Evolutionary conservation across 108 stramenopile genomes (phyloP).

Genomic region (Schizochytrium sp.): DNA sequence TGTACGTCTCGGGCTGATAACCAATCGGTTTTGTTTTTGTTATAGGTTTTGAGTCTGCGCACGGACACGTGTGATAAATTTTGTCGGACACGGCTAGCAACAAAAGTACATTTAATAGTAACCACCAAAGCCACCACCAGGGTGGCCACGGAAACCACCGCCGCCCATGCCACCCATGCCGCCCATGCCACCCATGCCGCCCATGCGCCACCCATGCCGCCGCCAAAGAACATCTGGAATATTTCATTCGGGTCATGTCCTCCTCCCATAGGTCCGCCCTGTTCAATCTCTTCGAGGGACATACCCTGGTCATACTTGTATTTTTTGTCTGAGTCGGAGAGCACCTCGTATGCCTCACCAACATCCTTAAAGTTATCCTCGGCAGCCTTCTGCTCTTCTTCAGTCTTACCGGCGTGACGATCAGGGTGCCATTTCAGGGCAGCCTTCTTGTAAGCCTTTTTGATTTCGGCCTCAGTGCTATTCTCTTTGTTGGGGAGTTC

Average conservation of each 20-base stretch:
- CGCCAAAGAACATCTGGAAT: constrained; percentile 96
- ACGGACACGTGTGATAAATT: no score
- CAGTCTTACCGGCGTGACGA: constrained; percentile 59
- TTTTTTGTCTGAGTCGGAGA: constrained; percentile 64
- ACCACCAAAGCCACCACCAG: not conserved
- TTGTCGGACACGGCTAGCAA: no score
- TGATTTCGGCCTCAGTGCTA: constrained; percentile 65
- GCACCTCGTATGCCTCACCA: constrained; percentile 68
- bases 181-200: constrained; percentile 1
- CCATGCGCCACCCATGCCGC: constrained; percentile 68
- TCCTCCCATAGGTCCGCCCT: constrained; percentile 70
- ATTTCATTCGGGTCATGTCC: constrained; percentile 91
- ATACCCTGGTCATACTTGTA: constrained; percentile 64
- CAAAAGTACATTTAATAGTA: not conserved
- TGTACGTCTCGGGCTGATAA: no score
- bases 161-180: not conserved
- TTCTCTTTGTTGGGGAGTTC: constrained; percentile 78
- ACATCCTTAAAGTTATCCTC: constrained; percentile 69
- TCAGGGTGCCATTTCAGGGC: constrained; percentile 70
- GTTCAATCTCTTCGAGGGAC: constrained; percentile 68
- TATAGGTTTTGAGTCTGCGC: no score
- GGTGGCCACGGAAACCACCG: constrained; percentile 30
- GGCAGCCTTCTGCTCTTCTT: constrained; percentile 66
- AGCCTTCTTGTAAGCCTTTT: constrained; percentile 67
- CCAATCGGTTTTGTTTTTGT: no score